These are phyloP conservation scores for Phtheirospermum japonicum DNA, from an alignment of 257 asterid species.

Conservation along the genomic window DNA sequence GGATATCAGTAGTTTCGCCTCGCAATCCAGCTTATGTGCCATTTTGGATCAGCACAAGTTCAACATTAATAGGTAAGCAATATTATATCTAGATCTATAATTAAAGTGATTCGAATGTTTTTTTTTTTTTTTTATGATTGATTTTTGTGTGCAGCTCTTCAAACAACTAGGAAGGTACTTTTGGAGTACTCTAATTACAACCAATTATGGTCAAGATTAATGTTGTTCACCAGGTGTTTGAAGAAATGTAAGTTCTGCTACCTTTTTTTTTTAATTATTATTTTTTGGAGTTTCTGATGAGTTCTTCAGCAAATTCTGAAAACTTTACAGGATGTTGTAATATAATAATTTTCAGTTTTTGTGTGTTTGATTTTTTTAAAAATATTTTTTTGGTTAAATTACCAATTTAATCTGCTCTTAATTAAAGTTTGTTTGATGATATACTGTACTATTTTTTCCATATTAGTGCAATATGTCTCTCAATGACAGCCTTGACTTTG, in stretches of 20 bases:
- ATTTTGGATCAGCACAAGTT: constrained; percentile 38
- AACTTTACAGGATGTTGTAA: constrained; percentile 21
- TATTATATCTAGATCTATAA: neutral
- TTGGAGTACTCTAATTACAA: neutral
- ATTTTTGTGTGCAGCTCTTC: constrained; percentile 25
- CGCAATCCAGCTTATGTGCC: constrained; percentile 32
- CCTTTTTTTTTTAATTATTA: neutral
- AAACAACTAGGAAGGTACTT: constrained; percentile 24
- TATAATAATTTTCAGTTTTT: constrained; percentile 19
- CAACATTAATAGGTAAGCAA: constrained; percentile 35
- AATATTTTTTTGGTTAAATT: constrained; percentile 7
- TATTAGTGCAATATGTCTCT: constrained; percentile 21
- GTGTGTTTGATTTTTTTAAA: too few species aligned
- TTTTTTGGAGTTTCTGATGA: neutral
- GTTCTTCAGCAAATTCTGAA: constrained; percentile 13
- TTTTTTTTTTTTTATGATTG: neutral
- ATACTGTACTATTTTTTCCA: constrained; percentile 15
- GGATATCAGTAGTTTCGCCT: constrained; percentile 30
- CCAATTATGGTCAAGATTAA: constrained; percentile 2
- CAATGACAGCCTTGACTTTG: constrained; percentile 12
- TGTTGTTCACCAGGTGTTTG: neutral
- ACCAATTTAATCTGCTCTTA: constrained; percentile 22
- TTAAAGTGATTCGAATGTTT: too few species aligned
- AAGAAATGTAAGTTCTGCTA: constrained; percentile 24
- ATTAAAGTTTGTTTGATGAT: constrained; percentile 8